Evolutionary conservation across 2,329 filamentous ascomycete species (phyloP).

Genomic region (Trichophyton mentagrophytes): DNA sequence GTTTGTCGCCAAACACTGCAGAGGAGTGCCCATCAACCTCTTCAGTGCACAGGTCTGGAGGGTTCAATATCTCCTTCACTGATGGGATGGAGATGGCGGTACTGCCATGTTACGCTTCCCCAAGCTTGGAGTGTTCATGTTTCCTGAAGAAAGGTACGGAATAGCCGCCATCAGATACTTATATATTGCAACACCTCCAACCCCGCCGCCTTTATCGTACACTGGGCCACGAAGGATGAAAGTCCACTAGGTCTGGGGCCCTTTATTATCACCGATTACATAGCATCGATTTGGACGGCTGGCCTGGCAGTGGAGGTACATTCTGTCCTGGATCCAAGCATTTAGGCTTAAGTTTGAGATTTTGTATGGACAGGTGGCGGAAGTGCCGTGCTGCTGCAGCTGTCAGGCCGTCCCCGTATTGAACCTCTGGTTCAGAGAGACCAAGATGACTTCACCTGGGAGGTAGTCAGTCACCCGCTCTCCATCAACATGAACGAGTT

Average conservation of each 20-base stretch:
- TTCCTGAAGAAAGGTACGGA: conserved; percentile 19
- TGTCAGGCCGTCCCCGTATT: conserved; percentile 26
- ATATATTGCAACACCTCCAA: too few relatives aligned
- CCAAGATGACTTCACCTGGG: conserved; percentile 15
- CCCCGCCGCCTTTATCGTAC: conserved; percentile 12
- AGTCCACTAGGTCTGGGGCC: conserved; percentile 18
- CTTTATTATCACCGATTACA: conserved; percentile 27
- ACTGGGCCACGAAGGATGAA: conserved; percentile 13
- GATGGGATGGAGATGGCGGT: conserved; percentile 11
- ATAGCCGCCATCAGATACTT: conserved; percentile 13
- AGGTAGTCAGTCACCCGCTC: conserved; percentile 25
- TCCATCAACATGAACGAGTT: conserved; percentile 34
- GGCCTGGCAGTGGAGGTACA: conserved; percentile 15
- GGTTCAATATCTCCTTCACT: conserved; percentile 16
- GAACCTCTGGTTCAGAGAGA: conserved; percentile 25
- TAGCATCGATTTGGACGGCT: conserved; percentile 18
- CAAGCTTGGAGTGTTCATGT: conserved; percentile 13
- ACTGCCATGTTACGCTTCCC: conserved; percentile 16
- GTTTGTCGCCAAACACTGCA: not conserved
- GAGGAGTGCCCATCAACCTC: not conserved
- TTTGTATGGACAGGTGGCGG: conserved; percentile 32
- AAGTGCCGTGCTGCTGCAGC: conserved; percentile 29
- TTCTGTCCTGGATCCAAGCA: conserved; percentile 23
- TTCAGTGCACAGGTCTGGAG: conserved; percentile 7
- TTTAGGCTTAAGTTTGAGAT: conserved; percentile 18